phyloP scores from a whole-genome alignment of 129 eudicot species.

The Saposhnikovia divaricata region DNA sequence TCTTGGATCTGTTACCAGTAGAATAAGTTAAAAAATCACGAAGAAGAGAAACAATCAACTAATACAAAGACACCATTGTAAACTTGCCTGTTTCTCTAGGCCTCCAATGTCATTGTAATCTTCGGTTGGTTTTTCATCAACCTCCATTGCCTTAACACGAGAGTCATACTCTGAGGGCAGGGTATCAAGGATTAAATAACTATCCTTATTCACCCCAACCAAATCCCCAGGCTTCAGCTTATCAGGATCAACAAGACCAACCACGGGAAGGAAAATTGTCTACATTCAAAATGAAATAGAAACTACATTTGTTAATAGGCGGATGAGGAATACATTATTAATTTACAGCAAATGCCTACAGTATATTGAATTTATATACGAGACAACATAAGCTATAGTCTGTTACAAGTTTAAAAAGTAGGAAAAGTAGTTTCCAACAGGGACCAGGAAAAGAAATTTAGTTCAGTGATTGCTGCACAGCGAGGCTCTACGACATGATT shows the following conservation, averaged over 20 bases:
- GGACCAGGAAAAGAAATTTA: neutral
- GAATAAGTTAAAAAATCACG: slow-evolving; percentile 1
- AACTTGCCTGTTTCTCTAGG: slow-evolving; percentile 77
- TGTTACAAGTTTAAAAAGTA: neutral
- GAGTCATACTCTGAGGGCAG: slow-evolving; percentile 94
- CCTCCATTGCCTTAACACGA: slow-evolving; percentile 98
- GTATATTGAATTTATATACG: neutral
- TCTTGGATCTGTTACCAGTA: slow-evolving; percentile 66
- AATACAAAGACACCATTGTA: neutral
- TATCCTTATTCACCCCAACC: slow-evolving; percentile 96
- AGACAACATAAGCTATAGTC: neutral
- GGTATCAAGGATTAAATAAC: slow-evolving; percentile 85
- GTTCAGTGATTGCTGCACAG: neutral
- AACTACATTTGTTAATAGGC: neutral
- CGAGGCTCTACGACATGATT: neutral
- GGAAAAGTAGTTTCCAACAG: neutral
- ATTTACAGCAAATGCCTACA: neutral
- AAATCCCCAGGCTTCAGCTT: slow-evolving; percentile 90
- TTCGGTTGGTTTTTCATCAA: slow-evolving; percentile 98
- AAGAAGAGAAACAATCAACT: too few species aligned
- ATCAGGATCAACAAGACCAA: slow-evolving; percentile 97
- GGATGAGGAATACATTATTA: neutral
- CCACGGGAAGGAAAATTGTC: slow-evolving; percentile 95
- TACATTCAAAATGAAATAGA: slow-evolving; percentile 26
- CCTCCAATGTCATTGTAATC: slow-evolving; percentile 97